Evolutionary conservation across 805 yeast genomes (phyloP).

Genomic region (Zygoascus bituminiphila): DNA sequence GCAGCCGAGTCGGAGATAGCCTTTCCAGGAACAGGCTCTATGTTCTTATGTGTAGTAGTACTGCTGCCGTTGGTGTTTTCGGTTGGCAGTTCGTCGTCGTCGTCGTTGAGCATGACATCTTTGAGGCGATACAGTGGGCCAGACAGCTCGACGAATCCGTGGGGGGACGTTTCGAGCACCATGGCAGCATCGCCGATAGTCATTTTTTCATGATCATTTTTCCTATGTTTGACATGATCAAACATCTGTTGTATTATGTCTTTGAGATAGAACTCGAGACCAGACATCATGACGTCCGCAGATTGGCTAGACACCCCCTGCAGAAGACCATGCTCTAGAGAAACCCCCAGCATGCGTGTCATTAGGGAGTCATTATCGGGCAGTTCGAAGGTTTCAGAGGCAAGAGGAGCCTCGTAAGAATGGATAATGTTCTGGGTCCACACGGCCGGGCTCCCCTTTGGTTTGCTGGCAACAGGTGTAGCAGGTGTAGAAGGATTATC

Average conservation of each 20-base stretch:
- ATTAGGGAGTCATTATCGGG: conserved; percentile 71
- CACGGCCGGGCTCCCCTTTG: conserved; percentile 32
- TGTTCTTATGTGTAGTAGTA: background rate
- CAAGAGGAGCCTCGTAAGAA: conserved; percentile 73
- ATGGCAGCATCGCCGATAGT: conserved; percentile 29
- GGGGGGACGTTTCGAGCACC: conserved; percentile 28
- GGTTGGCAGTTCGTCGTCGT: conserved; percentile 9
- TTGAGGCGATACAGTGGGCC: conserved; percentile 30
- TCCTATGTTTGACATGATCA: conserved; percentile 59
- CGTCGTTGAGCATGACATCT: conserved; percentile 29
- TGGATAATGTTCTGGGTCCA: conserved; percentile 92
- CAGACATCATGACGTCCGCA: conserved; percentile 69
- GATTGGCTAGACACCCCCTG: conserved; percentile 73
- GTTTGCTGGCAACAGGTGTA: conserved; percentile 1
- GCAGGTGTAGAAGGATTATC: background rate
- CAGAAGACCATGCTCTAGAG: conserved; percentile 82
- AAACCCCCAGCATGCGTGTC: conserved; percentile 66
- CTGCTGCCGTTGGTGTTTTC: background rate
- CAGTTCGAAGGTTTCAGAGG: conserved; percentile 67
- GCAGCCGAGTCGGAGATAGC: background rate
- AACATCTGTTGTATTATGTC: conserved; percentile 65
- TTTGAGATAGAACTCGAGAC: conserved; percentile 73
- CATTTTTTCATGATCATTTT: conserved; percentile 31
- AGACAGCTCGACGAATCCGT: conserved; percentile 27
- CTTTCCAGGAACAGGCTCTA: background rate